Percentiles rank a stretch among this genome's conserved stretches.
phyloP scores from a whole-genome alignment of 2,329 filamentous ascomycete genomes.

The Calonectria montana region DNA sequence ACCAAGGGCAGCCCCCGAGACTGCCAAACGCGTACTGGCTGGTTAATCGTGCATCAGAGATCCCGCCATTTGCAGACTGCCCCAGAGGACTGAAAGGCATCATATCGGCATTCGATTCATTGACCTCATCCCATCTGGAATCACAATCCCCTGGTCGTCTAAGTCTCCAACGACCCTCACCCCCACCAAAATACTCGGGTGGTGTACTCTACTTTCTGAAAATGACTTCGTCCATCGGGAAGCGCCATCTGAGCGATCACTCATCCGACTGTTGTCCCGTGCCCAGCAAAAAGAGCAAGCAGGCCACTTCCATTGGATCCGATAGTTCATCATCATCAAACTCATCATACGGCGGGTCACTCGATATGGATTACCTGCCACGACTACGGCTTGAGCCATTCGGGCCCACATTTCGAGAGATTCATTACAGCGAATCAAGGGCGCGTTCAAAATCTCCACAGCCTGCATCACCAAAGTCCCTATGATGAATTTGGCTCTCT shows the following conservation, averaged over 20 bases:
- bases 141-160: not conserved
- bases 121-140: not conserved
- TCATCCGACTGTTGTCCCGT: conserved; percentile 33
- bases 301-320: conserved; percentile 39
- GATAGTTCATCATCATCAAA: conserved; percentile 35
- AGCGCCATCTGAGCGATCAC: conserved; percentile 37
- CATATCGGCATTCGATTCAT: not conserved
- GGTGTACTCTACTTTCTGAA: not conserved
- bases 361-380: conserved; percentile 28
- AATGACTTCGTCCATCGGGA: conserved; percentile 37
- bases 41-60: conserved; percentile 22
- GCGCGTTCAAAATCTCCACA: conserved; percentile 40
- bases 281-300: conserved; percentile 41
- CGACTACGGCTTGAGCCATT: conserved; percentile 31
- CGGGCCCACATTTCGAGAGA: conserved; percentile 35
- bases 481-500: conserved; percentile 20
- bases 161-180: not conserved
- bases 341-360: conserved; percentile 27
- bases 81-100: not conserved
- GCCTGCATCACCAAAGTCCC: conserved; percentile 39
- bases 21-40: not conserved
- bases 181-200: not conserved
- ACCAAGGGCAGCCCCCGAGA: not conserved
- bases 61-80: conserved; percentile 1
- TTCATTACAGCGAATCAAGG: conserved; percentile 36